These are phyloP conservation scores for Sphaerostilbella broomeana DNA, from an alignment of 2,329 filamentous ascomycete genomes.

Conservation along the genomic window DNA sequence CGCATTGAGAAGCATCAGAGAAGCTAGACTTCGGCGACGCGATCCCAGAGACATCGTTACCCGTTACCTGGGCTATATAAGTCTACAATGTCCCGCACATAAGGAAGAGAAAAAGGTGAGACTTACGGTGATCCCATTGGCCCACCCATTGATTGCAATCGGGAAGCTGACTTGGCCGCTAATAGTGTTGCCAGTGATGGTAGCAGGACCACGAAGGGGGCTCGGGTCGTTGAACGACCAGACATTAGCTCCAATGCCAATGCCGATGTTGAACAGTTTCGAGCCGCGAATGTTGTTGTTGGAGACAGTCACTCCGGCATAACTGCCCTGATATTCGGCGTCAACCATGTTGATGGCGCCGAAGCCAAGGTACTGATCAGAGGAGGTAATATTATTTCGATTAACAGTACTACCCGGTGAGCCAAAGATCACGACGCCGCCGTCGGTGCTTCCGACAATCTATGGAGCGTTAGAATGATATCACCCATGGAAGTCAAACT, in stretches of 20 bases:
- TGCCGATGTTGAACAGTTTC: slow-evolving; percentile 20
- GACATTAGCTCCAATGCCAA: slow-evolving; percentile 20
- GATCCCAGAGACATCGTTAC: slow-evolving; percentile 18
- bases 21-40: slow-evolving; percentile 18
- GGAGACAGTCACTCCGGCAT: slow-evolving; percentile 19
- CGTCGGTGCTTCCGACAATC: slow-evolving; percentile 20
- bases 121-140: slow-evolving; percentile 16
- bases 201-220: slow-evolving; percentile 15
- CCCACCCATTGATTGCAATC: slow-evolving; percentile 22
- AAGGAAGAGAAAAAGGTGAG: not conserved
- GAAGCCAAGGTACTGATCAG: slow-evolving; percentile 18
- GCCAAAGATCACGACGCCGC: slow-evolving; percentile 22
- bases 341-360: slow-evolving; percentile 24
- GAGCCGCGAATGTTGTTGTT: slow-evolving; percentile 19
- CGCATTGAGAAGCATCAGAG: slow-evolving; percentile 17
- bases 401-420: slow-evolving; percentile 19
- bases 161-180: slow-evolving; percentile 19
- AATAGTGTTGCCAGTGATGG: slow-evolving; percentile 17
- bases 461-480: slow-evolving; percentile 1
- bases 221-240: slow-evolving; percentile 19
- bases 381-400: slow-evolving; percentile 20
- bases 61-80: slow-evolving; percentile 11
- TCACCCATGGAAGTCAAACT: not conserved
- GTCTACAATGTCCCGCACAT: too few relatives aligned
- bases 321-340: slow-evolving; percentile 18